A percentile compares a stretch with the other conserved stretches of the same genome.
phyloP scores from a whole-genome alignment of 2,329 filamentous ascomycete genomes.

The Botrytis aclada region DNA sequence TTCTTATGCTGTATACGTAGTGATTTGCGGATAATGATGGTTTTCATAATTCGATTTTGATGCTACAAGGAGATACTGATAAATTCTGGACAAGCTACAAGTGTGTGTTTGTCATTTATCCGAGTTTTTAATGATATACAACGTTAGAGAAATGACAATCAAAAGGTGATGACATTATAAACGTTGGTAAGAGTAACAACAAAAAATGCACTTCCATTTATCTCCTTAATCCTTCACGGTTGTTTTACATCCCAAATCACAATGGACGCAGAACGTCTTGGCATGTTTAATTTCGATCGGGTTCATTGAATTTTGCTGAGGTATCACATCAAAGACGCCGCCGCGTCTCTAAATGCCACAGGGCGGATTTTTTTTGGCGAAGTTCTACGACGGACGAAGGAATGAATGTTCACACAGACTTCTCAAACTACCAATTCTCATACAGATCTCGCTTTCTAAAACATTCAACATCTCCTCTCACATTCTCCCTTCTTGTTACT shows the following conservation, averaged over 20 bases:
- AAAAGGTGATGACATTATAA: not conserved
- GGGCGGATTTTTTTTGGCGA: not conserved
- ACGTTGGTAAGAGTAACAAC: not conserved
- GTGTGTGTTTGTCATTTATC: not conserved
- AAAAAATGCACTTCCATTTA: not conserved
- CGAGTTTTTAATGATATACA: not conserved
- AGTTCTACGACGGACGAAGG: fast-evolving
- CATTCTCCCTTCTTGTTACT: not conserved
- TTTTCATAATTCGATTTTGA: not conserved
- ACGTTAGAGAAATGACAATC: not conserved
- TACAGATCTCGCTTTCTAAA: too few relatives aligned
- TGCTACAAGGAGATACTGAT: not conserved
- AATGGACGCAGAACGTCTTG: not conserved
- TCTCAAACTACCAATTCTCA: not conserved
- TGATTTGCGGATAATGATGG: not conserved
- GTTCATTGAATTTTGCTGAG: not conserved
- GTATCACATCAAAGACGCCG: not conserved
- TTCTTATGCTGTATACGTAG: not conserved
- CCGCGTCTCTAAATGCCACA: not conserved
- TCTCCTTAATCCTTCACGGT: fast-evolving
- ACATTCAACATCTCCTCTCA: not conserved
- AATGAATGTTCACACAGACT: not conserved
- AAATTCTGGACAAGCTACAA: not conserved
- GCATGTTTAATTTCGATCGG: not conserved
- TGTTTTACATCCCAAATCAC: fast-evolving